A percentile compares a stretch with the other conserved stretches of the same genome.
These are phyloP conservation scores for Solanum sitiens DNA, from an alignment of 257 asterid genomes.

Conservation along the genomic window DNA sequence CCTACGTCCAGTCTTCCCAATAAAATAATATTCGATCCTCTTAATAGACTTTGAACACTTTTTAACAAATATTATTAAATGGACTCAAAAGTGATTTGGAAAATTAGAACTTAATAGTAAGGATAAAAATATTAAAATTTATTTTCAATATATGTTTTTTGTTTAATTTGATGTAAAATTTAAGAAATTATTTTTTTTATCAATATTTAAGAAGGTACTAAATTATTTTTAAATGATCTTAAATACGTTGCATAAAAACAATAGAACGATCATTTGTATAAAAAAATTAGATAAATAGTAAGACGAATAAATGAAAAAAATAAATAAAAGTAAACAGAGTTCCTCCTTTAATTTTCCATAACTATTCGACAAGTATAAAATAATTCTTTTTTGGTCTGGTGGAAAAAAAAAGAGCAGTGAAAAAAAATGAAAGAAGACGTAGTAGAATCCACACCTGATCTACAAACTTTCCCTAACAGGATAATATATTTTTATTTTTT, in stretches of 20 bases:
- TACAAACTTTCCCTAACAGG: background rate
- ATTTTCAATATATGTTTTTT: too few species aligned
- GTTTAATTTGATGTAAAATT: background rate
- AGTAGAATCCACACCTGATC: background rate
- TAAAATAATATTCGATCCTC: background rate
- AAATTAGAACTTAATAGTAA: background rate
- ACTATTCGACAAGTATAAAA: background rate
- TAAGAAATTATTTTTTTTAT: too few species aligned
- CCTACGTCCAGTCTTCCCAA: background rate
- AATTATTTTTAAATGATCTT: too few species aligned
- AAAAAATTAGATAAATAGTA: too few species aligned
- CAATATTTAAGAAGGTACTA: too few species aligned
- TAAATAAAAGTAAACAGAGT: background rate
- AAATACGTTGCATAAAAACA: background rate
- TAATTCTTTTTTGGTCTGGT: background rate
- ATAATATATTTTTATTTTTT: too few species aligned
- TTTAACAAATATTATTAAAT: too few species aligned
- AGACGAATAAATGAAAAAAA: too few species aligned
- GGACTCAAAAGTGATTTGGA: background rate
- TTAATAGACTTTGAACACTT: background rate
- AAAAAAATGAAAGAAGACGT: background rate
- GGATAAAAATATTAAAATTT: background rate
- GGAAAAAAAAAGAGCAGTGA: background rate
- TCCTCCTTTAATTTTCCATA: background rate
- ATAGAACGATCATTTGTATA: too few species aligned